Evolutionary conservation across 306 rosid genomes (phyloP), one percentile per base, ranked within the genome.

Genomic region (Purshia tridentata): DNA sequence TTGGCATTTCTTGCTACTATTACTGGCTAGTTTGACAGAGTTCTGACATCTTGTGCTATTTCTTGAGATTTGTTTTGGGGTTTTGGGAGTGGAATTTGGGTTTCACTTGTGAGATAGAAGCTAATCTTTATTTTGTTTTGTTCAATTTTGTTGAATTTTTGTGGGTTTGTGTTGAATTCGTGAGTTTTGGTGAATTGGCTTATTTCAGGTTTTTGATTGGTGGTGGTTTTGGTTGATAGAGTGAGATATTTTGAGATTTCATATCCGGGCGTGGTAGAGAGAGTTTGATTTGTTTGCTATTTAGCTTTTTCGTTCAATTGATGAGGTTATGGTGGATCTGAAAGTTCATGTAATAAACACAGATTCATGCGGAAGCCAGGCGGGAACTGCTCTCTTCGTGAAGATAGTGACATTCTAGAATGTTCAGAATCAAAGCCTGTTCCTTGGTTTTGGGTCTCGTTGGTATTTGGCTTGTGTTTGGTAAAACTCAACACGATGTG

Each of bases 271-370:
- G 53, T 15, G 65, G 60, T 35, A 20, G 61, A 53, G 73, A 48
- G 77, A 6, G 20, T 76, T 62, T 42, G 59, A 68, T 73, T 76
- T 40, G 54, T 65, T 69, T 77, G 49, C 77, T 79, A 58, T 62
- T 9, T 76, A 40, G 64, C 50, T 69, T 61, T 80, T 73, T 70
- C 72, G 69, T 63, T 81, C 62, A 76, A 67, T 84, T 76, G 82
- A 76, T 78, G 80, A 79, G 74, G 88, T 79, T 57, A 61, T 59
- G 81, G 85, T 84, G 88, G 97, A 90, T 93, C 93, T 86, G 81
- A 81, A 69, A 49, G 69, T 80, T 82, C 62, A 35, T 65, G 70
- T 84, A 62, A 78, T 84, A 73, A 84, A 72, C 89, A 82, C 85
- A 84, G 85, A 78, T 83, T 86, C 80, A 78, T 80, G 83, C 81